phyloP scores from a whole-genome alignment of 139 green algal genomes.

The Chlamydomonas eustigma region DNA sequence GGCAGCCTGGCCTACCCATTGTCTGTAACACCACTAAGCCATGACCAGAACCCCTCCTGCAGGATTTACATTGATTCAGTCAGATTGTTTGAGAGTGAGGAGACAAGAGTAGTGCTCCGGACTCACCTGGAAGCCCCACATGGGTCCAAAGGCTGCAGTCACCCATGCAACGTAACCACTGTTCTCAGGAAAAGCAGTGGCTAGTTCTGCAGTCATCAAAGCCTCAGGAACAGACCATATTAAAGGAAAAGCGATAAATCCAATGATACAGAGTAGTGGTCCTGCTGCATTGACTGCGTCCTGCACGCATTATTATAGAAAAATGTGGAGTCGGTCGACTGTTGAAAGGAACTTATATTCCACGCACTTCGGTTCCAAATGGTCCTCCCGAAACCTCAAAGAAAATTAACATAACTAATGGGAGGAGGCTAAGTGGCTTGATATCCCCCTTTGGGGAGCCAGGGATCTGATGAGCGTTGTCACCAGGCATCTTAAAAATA shows the following conservation, averaged over 20 bases:
- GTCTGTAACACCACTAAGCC: constrained; percentile 89
- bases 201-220: constrained; percentile 88
- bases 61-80: background rate
- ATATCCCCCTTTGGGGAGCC: background rate
- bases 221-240: constrained; percentile 91
- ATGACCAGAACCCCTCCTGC: constrained; percentile 82
- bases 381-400: constrained; percentile 94
- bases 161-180: constrained; percentile 93
- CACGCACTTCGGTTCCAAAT: constrained; percentile 88
- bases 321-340: no score
- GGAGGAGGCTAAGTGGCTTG: constrained; percentile 66
- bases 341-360: no score
- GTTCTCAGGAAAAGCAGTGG: constrained; percentile 94
- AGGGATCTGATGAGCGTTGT: no score
- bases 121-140: constrained; percentile 87
- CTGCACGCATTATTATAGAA: no score
- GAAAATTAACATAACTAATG: constrained; percentile 92
- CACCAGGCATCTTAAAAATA: no score
- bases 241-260: constrained; percentile 73
- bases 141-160: constrained; percentile 91
- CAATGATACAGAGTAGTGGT: constrained; percentile 77
- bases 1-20: constrained; percentile 68
- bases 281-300: constrained; percentile 73
- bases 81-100: no score
- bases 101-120: no score